phyloP scores from a whole-genome alignment of 768 basidiomycete genomes.

The Peribolospora baueri region DNA sequence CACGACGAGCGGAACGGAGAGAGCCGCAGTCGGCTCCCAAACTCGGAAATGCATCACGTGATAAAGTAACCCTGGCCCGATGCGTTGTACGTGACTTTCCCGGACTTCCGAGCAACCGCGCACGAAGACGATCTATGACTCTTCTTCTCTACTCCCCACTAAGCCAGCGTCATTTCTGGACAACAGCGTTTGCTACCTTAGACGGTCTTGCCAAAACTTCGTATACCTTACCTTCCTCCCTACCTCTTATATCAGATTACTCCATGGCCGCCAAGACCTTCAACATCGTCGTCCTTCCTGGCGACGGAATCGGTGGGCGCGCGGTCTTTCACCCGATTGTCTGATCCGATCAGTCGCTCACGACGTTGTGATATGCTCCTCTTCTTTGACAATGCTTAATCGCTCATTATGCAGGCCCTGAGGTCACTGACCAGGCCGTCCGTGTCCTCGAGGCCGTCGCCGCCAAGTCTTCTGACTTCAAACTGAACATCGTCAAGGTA shows the following conservation, averaged over 20 bases:
- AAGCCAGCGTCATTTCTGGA: no score
- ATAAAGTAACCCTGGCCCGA: no score
- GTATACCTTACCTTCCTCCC: background rate
- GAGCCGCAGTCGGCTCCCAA: no score
- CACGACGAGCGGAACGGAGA: no score
- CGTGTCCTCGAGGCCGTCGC: slow-evolving; percentile 54
- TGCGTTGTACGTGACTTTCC: no score
- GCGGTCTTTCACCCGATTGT: no score
- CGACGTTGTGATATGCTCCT: background rate
- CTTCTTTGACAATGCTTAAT: background rate
- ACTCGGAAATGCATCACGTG: no score
- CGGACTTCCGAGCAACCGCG: no score
- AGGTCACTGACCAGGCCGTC: slow-evolving; percentile 63
- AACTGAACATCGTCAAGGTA: slow-evolving; percentile 38
- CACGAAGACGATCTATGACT: no score
- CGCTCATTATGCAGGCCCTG: slow-evolving; percentile 37
- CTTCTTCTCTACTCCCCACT: no score
- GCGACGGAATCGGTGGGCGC: slow-evolving; percentile 72
- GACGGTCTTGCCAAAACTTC: slow-evolving; percentile 5
- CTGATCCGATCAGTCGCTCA: slow-evolving; percentile 8
- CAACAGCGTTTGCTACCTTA: no score
- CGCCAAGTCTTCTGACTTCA: slow-evolving; percentile 32
- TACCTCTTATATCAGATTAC: background rate
- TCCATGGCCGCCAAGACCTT: slow-evolving; percentile 29
- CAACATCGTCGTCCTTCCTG: slow-evolving; percentile 69